A percentile compares a stretch with the other conserved stretches of the same genome.
These are phyloP conservation scores for Suaeda aralocaspica DNA, from an alignment of 148 eudicot species.

Conservation along the genomic window DNA sequence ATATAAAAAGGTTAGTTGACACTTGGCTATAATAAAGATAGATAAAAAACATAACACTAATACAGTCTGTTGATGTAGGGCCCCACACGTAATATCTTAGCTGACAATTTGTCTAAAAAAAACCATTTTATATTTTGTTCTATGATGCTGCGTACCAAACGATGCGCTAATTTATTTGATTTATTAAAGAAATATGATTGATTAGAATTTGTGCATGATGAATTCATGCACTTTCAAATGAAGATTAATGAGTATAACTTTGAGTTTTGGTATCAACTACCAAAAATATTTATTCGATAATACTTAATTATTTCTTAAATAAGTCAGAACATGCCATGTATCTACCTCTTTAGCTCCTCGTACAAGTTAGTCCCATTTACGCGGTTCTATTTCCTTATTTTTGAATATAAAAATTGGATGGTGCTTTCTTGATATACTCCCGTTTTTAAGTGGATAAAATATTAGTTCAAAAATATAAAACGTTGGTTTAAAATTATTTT, in stretches of 20 bases:
- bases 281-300: background rate
- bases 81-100: constrained; percentile 26
- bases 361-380: background rate
- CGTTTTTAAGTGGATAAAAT: no score
- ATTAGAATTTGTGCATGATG: background rate
- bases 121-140: background rate
- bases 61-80: constrained; percentile 23
- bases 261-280: constrained; percentile 1
- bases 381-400: background rate
- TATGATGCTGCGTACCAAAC: constrained; percentile 1
- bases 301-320: background rate
- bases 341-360: background rate
- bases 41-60: background rate
- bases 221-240: background rate
- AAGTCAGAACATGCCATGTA: constrained; percentile 15
- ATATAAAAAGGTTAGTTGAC: background rate
- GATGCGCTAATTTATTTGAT: background rate
- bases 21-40: constrained; percentile 13
- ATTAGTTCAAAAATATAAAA: no score
- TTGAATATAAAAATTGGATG: no score
- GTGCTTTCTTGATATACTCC: no score
- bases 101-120: constrained; percentile 11
- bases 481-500: no score
- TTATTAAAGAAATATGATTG: background rate
- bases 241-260: background rate